These are phyloP conservation scores for Lentinula edodes DNA, from an alignment of 768 basidiomycete species.

Conservation along the genomic window DNA sequence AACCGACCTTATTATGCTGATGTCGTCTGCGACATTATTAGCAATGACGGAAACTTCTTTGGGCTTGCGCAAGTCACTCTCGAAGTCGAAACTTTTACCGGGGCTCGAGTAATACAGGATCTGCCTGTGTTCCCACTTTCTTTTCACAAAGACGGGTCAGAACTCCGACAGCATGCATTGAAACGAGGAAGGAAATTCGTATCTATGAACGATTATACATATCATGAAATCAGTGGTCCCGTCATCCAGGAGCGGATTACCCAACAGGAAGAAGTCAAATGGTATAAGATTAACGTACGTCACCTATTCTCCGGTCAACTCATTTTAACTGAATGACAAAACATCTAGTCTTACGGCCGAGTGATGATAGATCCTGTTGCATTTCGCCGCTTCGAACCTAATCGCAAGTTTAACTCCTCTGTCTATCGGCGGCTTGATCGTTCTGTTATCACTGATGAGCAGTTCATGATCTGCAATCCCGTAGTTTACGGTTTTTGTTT, in stretches of 20 bases:
- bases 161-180: constrained; percentile 6
- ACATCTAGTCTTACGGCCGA: constrained; percentile 16
- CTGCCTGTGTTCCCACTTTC: constrained; percentile 14
- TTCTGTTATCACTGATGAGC: constrained; percentile 15
- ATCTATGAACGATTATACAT: constrained; percentile 5
- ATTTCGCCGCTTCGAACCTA: constrained; percentile 17
- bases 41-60: constrained; percentile 13
- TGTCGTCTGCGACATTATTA: constrained; percentile 12
- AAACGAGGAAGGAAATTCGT: constrained; percentile 11
- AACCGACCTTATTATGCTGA: neutral
- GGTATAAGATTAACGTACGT: constrained; percentile 5
- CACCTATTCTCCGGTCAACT: neutral
- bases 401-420: constrained; percentile 11
- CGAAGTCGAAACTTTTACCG: constrained; percentile 12
- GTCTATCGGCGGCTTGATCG: constrained; percentile 13
- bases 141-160: constrained; percentile 6
- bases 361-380: constrained; percentile 21
- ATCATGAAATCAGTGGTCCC: constrained; percentile 11
- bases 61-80: constrained; percentile 10
- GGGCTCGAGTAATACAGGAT: constrained; percentile 13
- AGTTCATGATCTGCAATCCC: constrained; percentile 19
- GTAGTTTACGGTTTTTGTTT: constrained; percentile 14
- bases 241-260: neutral
- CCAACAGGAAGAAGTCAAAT: neutral
- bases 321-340: neutral